A percentile compares a stretch with the other conserved stretches of the same genome.
These are phyloP conservation scores for Penicillium desertorum DNA, from an alignment of 495 filamentous ascomycete species.

Conservation along the genomic window DNA sequence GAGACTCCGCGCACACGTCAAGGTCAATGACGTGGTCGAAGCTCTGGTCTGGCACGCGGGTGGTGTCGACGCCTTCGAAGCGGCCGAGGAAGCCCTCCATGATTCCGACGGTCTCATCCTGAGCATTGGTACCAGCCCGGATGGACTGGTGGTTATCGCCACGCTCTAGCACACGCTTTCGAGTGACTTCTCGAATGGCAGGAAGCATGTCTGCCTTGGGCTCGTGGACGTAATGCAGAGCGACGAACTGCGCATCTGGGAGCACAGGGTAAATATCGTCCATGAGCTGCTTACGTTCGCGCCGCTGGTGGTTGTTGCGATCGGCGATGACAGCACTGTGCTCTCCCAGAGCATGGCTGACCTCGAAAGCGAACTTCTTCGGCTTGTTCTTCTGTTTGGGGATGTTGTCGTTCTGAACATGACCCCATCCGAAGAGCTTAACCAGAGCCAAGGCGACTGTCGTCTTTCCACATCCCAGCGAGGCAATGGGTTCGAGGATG, in stretches of 20 bases:
- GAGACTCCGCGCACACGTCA: constrained; percentile 70
- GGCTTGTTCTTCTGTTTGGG: constrained; percentile 69
- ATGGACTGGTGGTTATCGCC: constrained; percentile 99
- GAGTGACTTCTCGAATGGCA: constrained; percentile 70
- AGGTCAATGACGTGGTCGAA: constrained; percentile 87
- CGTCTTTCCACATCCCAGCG: constrained; percentile 95
- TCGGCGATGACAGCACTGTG: constrained; percentile 82
- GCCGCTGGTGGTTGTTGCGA: constrained; percentile 86
- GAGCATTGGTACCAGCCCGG: constrained; percentile 66
- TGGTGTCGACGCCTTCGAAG: constrained; percentile 72
- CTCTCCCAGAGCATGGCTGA: constrained; percentile 58
- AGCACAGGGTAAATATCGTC: constrained; percentile 65
- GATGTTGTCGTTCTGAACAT: constrained; percentile 97
- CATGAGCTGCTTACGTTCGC: constrained; percentile 84
- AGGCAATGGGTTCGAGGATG: constrained; percentile 82
- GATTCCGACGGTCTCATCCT: constrained; percentile 73
- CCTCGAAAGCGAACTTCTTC: constrained; percentile 65
- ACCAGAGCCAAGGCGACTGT: constrained; percentile 80
- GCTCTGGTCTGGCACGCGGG: constrained; percentile 63
- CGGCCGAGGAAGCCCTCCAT: constrained; percentile 92
- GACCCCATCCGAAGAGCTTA: constrained; percentile 88
- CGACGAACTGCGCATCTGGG: constrained; percentile 70
- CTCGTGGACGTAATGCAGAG: constrained; percentile 88
- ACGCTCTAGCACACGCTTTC: constrained; percentile 73
- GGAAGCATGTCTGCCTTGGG: constrained; percentile 55